Evolutionary conservation across 2,329 filamentous ascomycete species (phyloP).

Genomic region (Neurospora sp.): DNA sequence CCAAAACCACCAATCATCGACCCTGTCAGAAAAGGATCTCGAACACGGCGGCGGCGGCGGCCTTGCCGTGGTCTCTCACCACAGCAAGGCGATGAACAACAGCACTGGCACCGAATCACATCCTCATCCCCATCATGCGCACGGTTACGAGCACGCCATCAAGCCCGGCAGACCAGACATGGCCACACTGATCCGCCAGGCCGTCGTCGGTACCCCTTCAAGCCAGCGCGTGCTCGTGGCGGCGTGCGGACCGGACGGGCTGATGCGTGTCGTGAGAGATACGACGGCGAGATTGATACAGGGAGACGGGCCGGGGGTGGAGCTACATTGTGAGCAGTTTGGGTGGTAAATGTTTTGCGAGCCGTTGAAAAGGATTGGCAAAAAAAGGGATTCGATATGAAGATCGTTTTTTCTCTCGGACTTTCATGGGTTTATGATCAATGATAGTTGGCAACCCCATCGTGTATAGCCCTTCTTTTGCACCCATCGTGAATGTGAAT

Average conservation of each 20-base stretch:
- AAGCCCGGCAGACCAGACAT: conserved; percentile 32
- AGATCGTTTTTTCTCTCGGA: not conserved
- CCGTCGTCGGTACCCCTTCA: conserved; percentile 23
- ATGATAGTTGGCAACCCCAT: not conserved
- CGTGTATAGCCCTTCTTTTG: not conserved
- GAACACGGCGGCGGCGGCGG: conserved; percentile 14
- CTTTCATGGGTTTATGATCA: not conserved
- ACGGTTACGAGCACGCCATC: conserved; percentile 19
- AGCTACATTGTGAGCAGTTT: conserved; percentile 41
- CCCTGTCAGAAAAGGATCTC: conserved; percentile 5
- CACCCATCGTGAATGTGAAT: not conserved
- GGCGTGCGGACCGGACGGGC: conserved; percentile 35
- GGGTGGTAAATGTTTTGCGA: conserved; percentile 26
- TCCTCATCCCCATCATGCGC: not conserved
- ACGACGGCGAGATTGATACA: conserved; percentile 33
- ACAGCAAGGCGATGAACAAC: not conserved
- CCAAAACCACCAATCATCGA: not conserved
- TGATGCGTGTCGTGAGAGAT: conserved; percentile 35
- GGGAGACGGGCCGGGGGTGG: conserved; percentile 35
- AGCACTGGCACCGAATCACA: not conserved
- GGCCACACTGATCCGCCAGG: conserved; percentile 26
- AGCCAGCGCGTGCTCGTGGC: conserved; percentile 33
- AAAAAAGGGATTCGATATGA: too few relatives aligned
- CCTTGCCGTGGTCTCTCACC: conserved; percentile 8
- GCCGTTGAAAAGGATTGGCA: not conserved